phyloP scores from a whole-genome alignment of 768 basidiomycete species.

The Mycena polygramma region DNA sequence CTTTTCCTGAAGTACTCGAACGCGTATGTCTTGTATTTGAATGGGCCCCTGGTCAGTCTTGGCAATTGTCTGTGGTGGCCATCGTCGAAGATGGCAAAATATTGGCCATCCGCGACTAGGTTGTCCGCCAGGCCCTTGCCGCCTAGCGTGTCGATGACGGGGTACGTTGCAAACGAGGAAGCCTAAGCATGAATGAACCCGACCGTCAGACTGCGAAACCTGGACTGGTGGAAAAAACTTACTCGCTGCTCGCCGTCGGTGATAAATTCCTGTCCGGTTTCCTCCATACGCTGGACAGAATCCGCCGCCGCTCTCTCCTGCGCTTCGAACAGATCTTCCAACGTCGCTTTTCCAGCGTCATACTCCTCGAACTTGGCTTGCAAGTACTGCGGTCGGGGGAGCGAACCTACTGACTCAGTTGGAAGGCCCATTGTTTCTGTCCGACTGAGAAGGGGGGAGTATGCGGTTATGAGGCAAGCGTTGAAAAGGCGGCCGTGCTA shows the following conservation, averaged over 20 bases:
- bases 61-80: slow-evolving; percentile 20
- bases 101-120: slow-evolving; percentile 8
- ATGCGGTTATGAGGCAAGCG: too few relatives aligned
- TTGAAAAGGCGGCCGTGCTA: too few relatives aligned
- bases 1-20: slow-evolving; percentile 4
- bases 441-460: too few relatives aligned
- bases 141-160: slow-evolving; percentile 10
- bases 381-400: slow-evolving; percentile 9
- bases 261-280: slow-evolving; percentile 3
- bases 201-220: neutral
- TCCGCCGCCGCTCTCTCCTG: slow-evolving; percentile 7
- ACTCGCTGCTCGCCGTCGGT: slow-evolving; percentile 21
- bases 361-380: slow-evolving; percentile 8
- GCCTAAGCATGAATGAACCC: neutral
- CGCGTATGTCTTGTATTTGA: slow-evolving; percentile 15
- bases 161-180: slow-evolving; percentile 10
- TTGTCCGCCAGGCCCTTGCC: slow-evolving; percentile 11
- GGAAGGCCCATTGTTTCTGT: neutral
- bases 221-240: neutral
- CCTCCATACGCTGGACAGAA: slow-evolving; percentile 15
- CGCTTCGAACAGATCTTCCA: slow-evolving; percentile 4
- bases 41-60: neutral
- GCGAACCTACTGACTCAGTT: slow-evolving; percentile 11
- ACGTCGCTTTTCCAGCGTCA: neutral
- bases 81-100: slow-evolving; percentile 15